A percentile compares a stretch with the other conserved stretches of the same genome.
Evolutionary conservation across 1,284 basidiomycete species (phyloP).

Genomic region (Rhizoctonia solani): DNA sequence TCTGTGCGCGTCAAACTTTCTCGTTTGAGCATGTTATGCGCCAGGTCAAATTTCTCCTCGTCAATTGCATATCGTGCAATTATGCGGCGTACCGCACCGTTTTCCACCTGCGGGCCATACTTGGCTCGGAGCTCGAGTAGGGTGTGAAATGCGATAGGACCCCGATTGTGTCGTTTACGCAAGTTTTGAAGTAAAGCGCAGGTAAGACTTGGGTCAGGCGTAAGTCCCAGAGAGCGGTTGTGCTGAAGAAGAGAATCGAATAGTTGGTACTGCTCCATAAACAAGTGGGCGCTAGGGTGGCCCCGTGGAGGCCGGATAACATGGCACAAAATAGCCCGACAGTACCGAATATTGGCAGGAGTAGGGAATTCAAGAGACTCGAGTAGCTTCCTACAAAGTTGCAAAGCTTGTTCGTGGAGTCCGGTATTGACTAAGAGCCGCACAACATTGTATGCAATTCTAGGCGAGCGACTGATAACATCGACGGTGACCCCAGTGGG

Average conservation of each 20-base stretch:
- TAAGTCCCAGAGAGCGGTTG: conserved; percentile 5
- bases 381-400: conserved; percentile 5
- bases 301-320: not conserved
- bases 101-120: conserved; percentile 20
- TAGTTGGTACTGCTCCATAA: conserved; percentile 1
- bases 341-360: conserved; percentile 8
- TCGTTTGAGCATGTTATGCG: conserved; percentile 2
- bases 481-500: not conserved
- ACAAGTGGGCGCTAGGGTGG: not conserved
- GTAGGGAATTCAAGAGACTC: not conserved
- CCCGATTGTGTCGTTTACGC: not conserved
- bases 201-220: conserved; percentile 10
- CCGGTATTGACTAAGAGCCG: conserved; percentile 9
- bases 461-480: not conserved
- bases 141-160: not conserved
- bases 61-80: conserved; percentile 16
- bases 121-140: conserved; percentile 7
- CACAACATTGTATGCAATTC: conserved; percentile 24
- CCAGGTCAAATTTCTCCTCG: not conserved
- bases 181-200: conserved; percentile 18
- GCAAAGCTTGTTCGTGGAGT: conserved; percentile 6
- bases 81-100: conserved; percentile 8
- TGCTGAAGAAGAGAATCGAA: conserved; percentile 21
- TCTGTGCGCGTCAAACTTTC: conserved; percentile 9
- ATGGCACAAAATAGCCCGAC: conserved; percentile 14